Evolutionary conservation across 345 rosid genomes (phyloP).

Genomic region (Gossypium herbaceum): DNA sequence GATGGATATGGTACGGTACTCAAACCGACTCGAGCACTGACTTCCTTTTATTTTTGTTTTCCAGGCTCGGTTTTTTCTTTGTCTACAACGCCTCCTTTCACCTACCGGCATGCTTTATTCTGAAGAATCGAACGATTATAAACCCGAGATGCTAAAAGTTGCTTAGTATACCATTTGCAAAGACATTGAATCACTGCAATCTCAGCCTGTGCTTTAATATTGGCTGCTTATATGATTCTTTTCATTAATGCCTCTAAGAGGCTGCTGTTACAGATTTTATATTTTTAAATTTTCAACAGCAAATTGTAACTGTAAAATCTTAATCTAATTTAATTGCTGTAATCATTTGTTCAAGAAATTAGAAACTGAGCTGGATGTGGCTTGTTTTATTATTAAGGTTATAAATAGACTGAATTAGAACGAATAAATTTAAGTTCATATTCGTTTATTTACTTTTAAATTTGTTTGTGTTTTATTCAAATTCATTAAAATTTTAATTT

Average conservation of each 20-base stretch:
- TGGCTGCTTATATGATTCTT: not conserved
- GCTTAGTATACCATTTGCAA: not conserved
- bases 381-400: too few species aligned
- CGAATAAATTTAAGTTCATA: too few species aligned
- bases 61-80: slow-evolving; percentile 51
- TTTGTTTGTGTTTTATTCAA: too few species aligned
- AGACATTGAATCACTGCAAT: not conserved
- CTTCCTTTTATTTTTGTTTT: not conserved
- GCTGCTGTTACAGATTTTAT: not conserved
- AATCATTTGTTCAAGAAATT: too few species aligned
- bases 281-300: too few species aligned
- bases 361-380: too few species aligned
- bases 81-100: slow-evolving; percentile 42
- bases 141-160: slow-evolving; percentile 7
- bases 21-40: not conserved
- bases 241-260: not conserved
- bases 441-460: too few species aligned
- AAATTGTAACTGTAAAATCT: too few species aligned
- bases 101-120: slow-evolving; percentile 41
- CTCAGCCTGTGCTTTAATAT: not conserved
- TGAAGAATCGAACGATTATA: slow-evolving; percentile 19
- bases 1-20: not conserved
- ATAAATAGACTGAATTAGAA: too few species aligned
- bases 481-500: too few species aligned
- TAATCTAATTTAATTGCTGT: too few species aligned